Evolutionary conservation across 805 yeast genomes (phyloP).

Genomic region (Wickerhamiella occidentalis): DNA sequence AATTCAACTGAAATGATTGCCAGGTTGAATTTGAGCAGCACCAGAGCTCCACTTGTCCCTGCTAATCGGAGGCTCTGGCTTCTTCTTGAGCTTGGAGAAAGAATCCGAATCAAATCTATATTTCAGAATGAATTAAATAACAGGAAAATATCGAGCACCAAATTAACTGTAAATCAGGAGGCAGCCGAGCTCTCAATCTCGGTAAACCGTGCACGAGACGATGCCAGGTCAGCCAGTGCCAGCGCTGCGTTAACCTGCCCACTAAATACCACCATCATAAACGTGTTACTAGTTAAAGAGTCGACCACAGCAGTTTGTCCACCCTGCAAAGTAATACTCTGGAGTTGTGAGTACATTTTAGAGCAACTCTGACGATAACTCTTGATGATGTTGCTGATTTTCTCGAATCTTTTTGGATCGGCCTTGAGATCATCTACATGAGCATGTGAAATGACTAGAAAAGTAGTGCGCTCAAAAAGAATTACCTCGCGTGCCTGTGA

Average conservation of each 20-base stretch:
- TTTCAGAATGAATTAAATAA: too few relatives aligned
- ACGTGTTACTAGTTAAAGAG: constrained; percentile 33
- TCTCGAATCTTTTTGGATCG: constrained; percentile 90
- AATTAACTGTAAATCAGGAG: too few relatives aligned
- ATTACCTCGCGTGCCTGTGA: constrained; percentile 83
- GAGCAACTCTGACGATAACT: constrained; percentile 87
- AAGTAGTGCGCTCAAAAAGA: constrained; percentile 85
- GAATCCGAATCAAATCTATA: too few relatives aligned
- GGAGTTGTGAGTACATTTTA: constrained; percentile 75
- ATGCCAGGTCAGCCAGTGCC: constrained; percentile 26
- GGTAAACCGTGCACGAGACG: constrained; percentile 31
- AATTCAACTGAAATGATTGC: too few relatives aligned
- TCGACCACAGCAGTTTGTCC: constrained; percentile 32
- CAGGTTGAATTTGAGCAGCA: too few relatives aligned
- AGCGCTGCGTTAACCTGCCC: constrained; percentile 16
- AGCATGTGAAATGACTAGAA: constrained; percentile 56
- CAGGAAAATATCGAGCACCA: too few relatives aligned
- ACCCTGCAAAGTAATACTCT: constrained; percentile 58
- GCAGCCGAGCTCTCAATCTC: constrained; percentile 24
- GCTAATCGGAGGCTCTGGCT: too few relatives aligned
- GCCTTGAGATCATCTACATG: constrained; percentile 27
- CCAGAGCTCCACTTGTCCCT: too few relatives aligned
- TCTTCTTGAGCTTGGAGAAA: too few relatives aligned
- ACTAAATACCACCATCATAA: constrained; percentile 33
- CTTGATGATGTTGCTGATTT: constrained; percentile 84